These are phyloP conservation scores for Entomortierella lignicola DNA, from an alignment of 192 early-diverging fungal genomes.

Conservation along the genomic window DNA sequence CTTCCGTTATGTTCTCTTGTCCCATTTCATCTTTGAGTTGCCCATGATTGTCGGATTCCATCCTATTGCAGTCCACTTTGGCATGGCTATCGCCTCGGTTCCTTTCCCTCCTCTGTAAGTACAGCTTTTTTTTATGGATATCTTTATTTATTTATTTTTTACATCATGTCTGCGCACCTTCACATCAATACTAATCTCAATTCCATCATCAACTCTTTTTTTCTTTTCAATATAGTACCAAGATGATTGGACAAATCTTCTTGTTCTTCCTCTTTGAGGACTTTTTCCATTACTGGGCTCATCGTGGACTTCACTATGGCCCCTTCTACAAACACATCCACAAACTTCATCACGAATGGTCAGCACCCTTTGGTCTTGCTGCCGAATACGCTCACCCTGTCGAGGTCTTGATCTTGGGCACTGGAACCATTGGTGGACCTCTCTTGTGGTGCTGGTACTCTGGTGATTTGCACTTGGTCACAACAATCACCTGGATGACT, in stretches of 20 bases:
- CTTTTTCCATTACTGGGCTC: conserved; percentile 91
- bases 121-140: neutral
- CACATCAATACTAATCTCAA: neutral
- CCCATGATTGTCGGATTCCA: conserved; percentile 93
- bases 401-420: conserved; percentile 86
- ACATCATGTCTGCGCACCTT: neutral
- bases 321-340: conserved; percentile 91
- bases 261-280: conserved; percentile 91
- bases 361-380: conserved; percentile 88
- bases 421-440: conserved; percentile 87
- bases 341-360: conserved; percentile 95
- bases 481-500: conserved; percentile 88
- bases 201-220: neutral
- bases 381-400: conserved; percentile 93
- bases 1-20: conserved; percentile 73
- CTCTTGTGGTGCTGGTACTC: conserved; percentile 75
- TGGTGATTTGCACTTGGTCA: conserved; percentile 81
- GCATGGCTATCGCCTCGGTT: conserved; percentile 84
- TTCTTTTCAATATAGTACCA: conserved; percentile 49
- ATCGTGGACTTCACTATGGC: conserved; percentile 89
- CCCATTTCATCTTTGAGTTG: conserved; percentile 85
- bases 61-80: conserved; percentile 83
- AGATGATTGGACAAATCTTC: conserved; percentile 71
- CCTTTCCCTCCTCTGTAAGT: conserved; percentile 85
- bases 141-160: neutral